Conservation (phyloP, 176 grass and related monocot species). For the Microstegium vimineum region DNA sequence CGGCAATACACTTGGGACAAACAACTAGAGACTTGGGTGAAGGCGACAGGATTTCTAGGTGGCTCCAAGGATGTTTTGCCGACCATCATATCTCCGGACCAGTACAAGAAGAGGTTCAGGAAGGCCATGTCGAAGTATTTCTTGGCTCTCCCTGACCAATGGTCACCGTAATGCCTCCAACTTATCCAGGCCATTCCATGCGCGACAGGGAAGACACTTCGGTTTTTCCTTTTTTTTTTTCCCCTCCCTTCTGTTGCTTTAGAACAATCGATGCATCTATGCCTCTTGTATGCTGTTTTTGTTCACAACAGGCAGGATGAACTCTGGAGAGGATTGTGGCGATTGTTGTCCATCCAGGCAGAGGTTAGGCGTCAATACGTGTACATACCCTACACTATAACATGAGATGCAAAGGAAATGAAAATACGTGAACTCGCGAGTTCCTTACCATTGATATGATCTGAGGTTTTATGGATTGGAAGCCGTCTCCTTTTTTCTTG, state of each 20-base stretch:
- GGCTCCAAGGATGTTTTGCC: slow-evolving; percentile 70
- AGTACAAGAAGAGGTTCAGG: slow-evolving; percentile 96
- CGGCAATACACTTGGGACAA: slow-evolving; percentile 99
- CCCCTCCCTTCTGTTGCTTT: slow-evolving; percentile 7
- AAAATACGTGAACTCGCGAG: background rate
- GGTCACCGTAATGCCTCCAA: slow-evolving; percentile 52
- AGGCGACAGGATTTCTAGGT: slow-evolving; percentile 76
- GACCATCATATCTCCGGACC: slow-evolving; percentile 74
- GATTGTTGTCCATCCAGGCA: slow-evolving; percentile 10
- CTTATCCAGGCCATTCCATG: slow-evolving; percentile 17
- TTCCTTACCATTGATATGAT: background rate
- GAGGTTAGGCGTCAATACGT: slow-evolving; percentile 35
- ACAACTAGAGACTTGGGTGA: slow-evolving; percentile 93
- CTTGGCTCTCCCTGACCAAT: slow-evolving; percentile 81
- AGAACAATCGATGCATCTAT: slow-evolving; percentile 36
- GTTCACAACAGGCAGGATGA: slow-evolving; percentile 39
- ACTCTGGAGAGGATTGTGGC: slow-evolving; percentile 1
- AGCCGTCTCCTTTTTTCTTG: background rate
- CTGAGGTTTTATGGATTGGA: background rate
- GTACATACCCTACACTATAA: slow-evolving; percentile 44
- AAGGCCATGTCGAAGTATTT: slow-evolving; percentile 99
- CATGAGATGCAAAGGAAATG: slow-evolving; percentile 36
- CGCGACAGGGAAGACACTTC: slow-evolving; percentile 3
- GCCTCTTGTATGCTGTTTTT: slow-evolving; percentile 63
- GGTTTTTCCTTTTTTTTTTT: background rate